A percentile compares a stretch with the other conserved stretches of the same genome.
These are phyloP conservation scores for Ophiostoma pallidulum DNA, from an alignment of 2,329 filamentous ascomycete genomes.

Conservation along the genomic window DNA sequence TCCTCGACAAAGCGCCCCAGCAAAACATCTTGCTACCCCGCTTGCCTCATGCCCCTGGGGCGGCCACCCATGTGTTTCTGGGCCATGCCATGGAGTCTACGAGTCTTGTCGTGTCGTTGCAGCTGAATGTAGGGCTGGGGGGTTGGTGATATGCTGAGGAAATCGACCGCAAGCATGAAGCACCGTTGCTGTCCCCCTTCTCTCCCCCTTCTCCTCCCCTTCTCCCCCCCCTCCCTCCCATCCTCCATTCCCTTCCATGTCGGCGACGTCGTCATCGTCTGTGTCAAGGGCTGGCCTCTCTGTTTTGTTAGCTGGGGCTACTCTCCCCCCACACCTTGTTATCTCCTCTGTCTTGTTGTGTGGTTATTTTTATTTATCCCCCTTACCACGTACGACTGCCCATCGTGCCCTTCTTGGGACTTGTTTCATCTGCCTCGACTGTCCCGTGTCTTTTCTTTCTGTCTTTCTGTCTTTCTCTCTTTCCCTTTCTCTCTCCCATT, in stretches of 20 bases:
- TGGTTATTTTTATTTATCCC: conserved; percentile 3
- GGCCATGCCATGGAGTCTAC: too few species aligned
- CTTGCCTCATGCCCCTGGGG: too few species aligned
- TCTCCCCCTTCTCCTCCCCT: neutral
- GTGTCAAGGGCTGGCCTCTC: neutral
- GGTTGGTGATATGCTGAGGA: too few species aligned
- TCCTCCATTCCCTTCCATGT: conserved; percentile 8
- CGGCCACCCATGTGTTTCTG: too few species aligned
- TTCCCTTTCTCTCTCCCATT: conserved; percentile 12
- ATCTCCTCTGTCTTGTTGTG: neutral
- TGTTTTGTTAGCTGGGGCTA: neutral
- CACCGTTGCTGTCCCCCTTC: neutral
- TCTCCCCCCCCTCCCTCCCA: neutral
- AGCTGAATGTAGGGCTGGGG: too few species aligned
- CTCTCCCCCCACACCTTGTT: too few species aligned
- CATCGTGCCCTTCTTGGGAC: neutral
- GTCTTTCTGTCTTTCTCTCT: neutral
- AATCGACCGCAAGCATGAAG: too few species aligned
- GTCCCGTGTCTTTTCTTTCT: conserved; percentile 1
- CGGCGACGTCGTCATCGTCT: conserved; percentile 7
- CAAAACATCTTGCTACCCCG: too few species aligned
- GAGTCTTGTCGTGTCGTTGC: too few species aligned
- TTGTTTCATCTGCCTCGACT: conserved; percentile 6
- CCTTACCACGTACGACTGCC: conserved; percentile 1
- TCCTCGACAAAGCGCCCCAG: too few species aligned